These are phyloP conservation scores for Cryphonectria radicalis DNA, from an alignment of 2,329 filamentous ascomycete species.

Conservation along the genomic window DNA sequence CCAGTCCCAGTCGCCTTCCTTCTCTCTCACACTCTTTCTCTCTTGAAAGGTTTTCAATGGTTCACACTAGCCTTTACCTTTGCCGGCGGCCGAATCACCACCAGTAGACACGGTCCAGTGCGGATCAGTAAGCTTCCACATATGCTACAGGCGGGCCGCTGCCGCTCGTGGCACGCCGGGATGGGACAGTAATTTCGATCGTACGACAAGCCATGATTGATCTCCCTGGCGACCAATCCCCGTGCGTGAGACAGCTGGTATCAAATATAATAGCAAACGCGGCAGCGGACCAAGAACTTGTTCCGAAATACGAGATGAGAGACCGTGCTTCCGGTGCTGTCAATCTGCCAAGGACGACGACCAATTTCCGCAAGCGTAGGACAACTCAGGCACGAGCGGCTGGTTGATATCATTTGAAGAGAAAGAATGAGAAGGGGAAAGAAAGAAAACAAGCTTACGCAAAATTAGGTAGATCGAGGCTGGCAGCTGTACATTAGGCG, in stretches of 20 bases:
- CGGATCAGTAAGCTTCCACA: background rate
- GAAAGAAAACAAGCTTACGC: background rate
- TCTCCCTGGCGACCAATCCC: background rate
- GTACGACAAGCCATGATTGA: background rate
- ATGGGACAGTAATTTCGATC: conserved; percentile 3
- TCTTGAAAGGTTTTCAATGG: background rate
- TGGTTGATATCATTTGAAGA: background rate
- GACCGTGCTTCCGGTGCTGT: background rate
- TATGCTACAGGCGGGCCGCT: conserved; percentile 7
- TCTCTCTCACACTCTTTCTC: background rate
- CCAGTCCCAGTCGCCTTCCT: background rate
- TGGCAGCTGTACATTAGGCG: too few species aligned
- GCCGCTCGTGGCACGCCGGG: conserved; percentile 14
- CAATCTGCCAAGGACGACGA: too few species aligned
- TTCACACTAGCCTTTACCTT: background rate
- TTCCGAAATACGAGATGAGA: background rate
- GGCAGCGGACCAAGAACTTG: background rate
- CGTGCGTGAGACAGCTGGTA: background rate
- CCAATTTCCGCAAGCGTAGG: background rate
- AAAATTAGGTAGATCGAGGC: too few species aligned
- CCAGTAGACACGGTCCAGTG: background rate
- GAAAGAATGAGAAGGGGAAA: background rate
- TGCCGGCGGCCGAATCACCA: background rate
- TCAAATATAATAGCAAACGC: background rate
- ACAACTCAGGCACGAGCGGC: background rate